Evolutionary conservation across 1,139 yeast species (phyloP).

Genomic region (Kluyveromyces sp.): DNA sequence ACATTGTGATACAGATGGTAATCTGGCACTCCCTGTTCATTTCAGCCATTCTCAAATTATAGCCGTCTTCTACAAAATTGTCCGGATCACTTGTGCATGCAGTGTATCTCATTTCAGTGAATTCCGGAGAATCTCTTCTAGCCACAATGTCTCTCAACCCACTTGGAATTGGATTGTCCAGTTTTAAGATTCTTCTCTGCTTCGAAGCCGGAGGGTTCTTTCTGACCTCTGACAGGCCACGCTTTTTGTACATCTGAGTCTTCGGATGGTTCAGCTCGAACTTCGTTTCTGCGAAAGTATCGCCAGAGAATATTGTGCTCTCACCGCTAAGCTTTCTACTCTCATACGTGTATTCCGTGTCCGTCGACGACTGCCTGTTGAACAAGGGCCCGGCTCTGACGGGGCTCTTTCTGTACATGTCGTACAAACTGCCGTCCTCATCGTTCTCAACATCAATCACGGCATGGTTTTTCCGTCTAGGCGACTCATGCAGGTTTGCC

Average conservation of each 20-base stretch:
- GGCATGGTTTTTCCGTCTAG: slow-evolving; percentile 48
- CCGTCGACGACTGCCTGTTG: slow-evolving; percentile 7
- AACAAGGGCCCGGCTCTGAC: slow-evolving; percentile 7
- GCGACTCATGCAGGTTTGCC: slow-evolving; percentile 59
- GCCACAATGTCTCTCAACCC: slow-evolving; percentile 74
- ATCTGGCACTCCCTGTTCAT: slow-evolving; percentile 84
- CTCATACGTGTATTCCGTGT: slow-evolving; percentile 15
- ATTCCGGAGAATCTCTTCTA: slow-evolving; percentile 82
- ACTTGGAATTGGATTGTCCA: slow-evolving; percentile 90
- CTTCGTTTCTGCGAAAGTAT: slow-evolving; percentile 33
- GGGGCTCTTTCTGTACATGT: slow-evolving; percentile 12
- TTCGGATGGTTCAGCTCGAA: slow-evolving; percentile 39
- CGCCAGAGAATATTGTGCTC: slow-evolving; percentile 32
- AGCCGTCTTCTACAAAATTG: slow-evolving; percentile 71
- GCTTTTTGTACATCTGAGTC: slow-evolving; percentile 40
- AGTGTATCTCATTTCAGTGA: slow-evolving; percentile 88
- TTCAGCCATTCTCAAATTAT: slow-evolving; percentile 75
- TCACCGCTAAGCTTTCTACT: slow-evolving; percentile 26
- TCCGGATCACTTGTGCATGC: slow-evolving; percentile 91
- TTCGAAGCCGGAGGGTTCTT: slow-evolving; percentile 51
- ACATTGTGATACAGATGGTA: slow-evolving; percentile 89
- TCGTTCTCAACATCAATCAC: slow-evolving; percentile 42
- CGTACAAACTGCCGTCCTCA: slow-evolving; percentile 29
- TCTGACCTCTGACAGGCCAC: slow-evolving; percentile 50
- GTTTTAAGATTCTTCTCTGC: slow-evolving; percentile 55